Conservation (phyloP, 139 green algal genomes). For the Closterium sp. region DNA sequence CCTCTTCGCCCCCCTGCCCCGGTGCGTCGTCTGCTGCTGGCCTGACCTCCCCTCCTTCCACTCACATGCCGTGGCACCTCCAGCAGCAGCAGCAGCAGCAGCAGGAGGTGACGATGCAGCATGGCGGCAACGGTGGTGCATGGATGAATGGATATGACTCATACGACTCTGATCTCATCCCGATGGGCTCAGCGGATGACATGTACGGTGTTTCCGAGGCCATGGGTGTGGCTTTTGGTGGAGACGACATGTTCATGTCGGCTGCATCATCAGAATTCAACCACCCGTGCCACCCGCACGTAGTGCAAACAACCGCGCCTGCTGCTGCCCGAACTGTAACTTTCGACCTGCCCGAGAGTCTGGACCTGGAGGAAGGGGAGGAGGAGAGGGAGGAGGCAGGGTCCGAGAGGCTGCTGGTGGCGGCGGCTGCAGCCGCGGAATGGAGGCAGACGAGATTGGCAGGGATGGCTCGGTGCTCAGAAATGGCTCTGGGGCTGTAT, state of each 20-base stretch:
- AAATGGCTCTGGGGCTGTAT: background rate
- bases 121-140: background rate
- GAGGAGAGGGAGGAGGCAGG: background rate
- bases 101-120: background rate
- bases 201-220: background rate
- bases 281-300: background rate
- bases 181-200: background rate
- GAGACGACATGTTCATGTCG: background rate
- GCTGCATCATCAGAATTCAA: background rate
- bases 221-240: no score
- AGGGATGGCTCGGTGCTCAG: background rate
- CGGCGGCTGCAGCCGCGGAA: background rate
- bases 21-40: background rate
- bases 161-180: background rate
- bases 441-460: background rate
- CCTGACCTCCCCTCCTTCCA: background rate
- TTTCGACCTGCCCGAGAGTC: background rate
- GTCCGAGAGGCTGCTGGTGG: background rate
- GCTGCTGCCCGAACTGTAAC: background rate
- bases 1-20: background rate
- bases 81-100: background rate
- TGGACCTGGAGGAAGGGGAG: background rate
- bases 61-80: background rate
- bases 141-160: background rate
- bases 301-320: background rate